Base-by-base conservation (phyloP, 495 filamentous ascomycete species). In the Lepraria neglecta region DNA sequence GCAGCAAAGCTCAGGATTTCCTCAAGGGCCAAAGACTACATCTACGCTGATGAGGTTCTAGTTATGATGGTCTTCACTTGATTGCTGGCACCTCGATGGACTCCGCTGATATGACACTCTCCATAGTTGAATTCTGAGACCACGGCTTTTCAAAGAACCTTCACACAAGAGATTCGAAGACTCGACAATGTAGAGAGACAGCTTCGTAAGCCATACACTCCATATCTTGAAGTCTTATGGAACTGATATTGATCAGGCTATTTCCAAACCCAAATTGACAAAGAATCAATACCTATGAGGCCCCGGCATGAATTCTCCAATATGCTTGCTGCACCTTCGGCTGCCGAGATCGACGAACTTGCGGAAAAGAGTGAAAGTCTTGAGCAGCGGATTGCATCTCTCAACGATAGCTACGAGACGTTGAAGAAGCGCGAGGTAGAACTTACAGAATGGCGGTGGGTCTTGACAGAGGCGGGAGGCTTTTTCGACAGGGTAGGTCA, bases 101-200 rank as follows among this genome's bases (percentile, higher is more conserved):
- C 33, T 56, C 27, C 33, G 31, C 59, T 63, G n/a, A 63, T 48
- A 51, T 10, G 11, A 27, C 62, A 64, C 58, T 53, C 58, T 40
- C 38, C 60, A 65, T 73, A 95, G 94, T 84, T 97, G 66, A 99
- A 99, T 74, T 82, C 86, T 59, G 88, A 96, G 40, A 86, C 88
- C 56, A 91, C 86, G 62, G 94, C 95, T 64, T 99, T 99, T 69
- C 94, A 99, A 71, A 80, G 94, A 38, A 96, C 91, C 33, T 99
- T 96, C 67, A 99, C 94, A 6, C 90, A 96, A 70, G 92, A 99
- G 74, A 97, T 99, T 64, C 84, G 94, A 59, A 84, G 94, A 54
- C 82, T 99, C 59, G 94, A 97, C 76, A 97, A 99, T 84, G 90
- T 97, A 56, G 95, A 97, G 74, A 84, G 94, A 70, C 94, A 97